These are phyloP conservation scores for Pythium sp. DNA, from an alignment of 352 stramenopile genomes.

Conservation along the genomic window DNA sequence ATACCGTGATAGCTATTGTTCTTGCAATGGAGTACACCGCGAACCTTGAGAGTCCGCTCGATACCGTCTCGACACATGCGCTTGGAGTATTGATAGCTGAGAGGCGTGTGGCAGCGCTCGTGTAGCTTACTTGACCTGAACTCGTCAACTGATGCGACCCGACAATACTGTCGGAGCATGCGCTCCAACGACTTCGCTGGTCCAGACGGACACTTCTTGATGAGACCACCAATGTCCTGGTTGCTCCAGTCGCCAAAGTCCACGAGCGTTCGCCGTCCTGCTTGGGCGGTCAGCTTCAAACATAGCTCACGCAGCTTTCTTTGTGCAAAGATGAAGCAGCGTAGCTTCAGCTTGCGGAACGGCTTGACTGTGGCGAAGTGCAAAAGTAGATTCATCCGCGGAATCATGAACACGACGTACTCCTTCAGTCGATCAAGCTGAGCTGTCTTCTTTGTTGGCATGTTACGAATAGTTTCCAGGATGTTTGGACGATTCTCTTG, in stretches of 20 bases:
- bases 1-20: slow-evolving; percentile 12
- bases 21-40: slow-evolving; percentile 16
- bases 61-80: slow-evolving; percentile 5
- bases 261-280: slow-evolving; percentile 11
- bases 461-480: slow-evolving; percentile 11
- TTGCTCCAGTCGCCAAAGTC: slow-evolving; percentile 23
- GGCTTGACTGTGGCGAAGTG: slow-evolving; percentile 15
- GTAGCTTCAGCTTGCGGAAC: slow-evolving; percentile 19
- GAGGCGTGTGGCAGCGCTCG: background rate
- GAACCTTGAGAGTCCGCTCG: slow-evolving; percentile 13
- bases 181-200: slow-evolving; percentile 8
- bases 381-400: slow-evolving; percentile 11
- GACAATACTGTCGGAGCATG: background rate
- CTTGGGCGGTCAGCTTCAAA: background rate
- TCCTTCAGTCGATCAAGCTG: slow-evolving; percentile 9
- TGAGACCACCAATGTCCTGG: slow-evolving; percentile 3
- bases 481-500: background rate
- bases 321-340: slow-evolving; percentile 10
- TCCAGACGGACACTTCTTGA: slow-evolving; percentile 17
- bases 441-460: slow-evolving; percentile 23
- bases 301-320: slow-evolving; percentile 22
- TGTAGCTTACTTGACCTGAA: slow-evolving; percentile 10
- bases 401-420: slow-evolving; percentile 10
- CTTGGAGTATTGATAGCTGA: slow-evolving; percentile 9
- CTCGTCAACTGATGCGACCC: slow-evolving; percentile 4